phyloP scores from a whole-genome alignment of 1,284 basidiomycete species.

The Cystobasidium sp. region DNA sequence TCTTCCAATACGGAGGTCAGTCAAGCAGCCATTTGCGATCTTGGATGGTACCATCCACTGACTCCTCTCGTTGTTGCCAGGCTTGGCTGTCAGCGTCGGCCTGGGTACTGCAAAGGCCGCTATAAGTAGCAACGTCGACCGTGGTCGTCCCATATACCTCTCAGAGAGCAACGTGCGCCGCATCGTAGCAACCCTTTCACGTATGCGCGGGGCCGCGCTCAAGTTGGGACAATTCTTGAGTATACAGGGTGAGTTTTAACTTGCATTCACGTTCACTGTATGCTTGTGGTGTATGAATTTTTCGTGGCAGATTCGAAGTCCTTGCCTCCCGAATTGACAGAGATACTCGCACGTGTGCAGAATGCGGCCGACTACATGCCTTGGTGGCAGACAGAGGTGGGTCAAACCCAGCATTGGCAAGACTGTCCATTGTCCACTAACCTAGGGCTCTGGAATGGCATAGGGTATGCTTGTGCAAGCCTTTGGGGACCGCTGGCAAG shows the following conservation, averaged over 20 bases:
- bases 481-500: conserved; percentile 76
- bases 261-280: neutral
- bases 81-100: conserved; percentile 72
- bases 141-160: conserved; percentile 53
- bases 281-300: neutral
- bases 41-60: neutral
- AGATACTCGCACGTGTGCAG: conserved; percentile 87
- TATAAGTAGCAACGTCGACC: conserved; percentile 63
- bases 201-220: conserved; percentile 94
- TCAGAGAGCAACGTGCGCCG: conserved; percentile 84
- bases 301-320: conserved; percentile 74
- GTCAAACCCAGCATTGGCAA: neutral
- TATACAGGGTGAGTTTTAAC: conserved; percentile 75
- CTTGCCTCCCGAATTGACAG: conserved; percentile 85
- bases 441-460: neutral
- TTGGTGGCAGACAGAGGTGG: conserved; percentile 94
- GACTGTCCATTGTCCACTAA: neutral
- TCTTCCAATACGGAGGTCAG: conserved; percentile 90
- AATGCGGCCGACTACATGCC: conserved; percentile 99
- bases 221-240: conserved; percentile 98
- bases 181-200: conserved; percentile 85
- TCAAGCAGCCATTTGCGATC: conserved; percentile 18
- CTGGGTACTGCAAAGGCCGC: conserved; percentile 14
- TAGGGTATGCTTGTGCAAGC: conserved; percentile 74
- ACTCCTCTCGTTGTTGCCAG: conserved; percentile 56